Base-by-base conservation (phyloP, 2,329 filamentous ascomycete species). In the Thielaviopsis cerberus region DNA sequence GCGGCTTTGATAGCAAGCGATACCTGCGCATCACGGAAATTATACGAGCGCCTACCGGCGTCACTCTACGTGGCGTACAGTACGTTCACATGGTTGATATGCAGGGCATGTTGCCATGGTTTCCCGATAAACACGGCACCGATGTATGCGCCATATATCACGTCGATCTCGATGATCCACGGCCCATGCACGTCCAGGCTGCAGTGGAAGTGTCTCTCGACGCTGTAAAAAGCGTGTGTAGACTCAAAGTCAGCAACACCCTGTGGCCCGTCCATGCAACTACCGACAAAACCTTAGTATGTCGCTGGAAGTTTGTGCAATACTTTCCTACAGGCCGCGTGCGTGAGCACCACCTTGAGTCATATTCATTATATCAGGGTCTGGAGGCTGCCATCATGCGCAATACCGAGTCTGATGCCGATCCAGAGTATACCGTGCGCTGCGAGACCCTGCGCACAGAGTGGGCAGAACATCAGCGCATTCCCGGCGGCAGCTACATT, bases 201-300 rank as follows among this genome's bases (percentile, higher is more conserved):
- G 59, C 72, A 0, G 63, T 76, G 0, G 74, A 79, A 1, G 64
- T 82, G 0, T 51, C 66, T 0, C 58, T 75, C 0, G 54, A 62
- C 0, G 60, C 69, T 0, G 69, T 82, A 0, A 63, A 70, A 1
- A 61, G 66, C 1, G 67, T 72, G 6, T 68, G 78, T 0, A 65
- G 65, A 0, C 66, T 86, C 0, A 64, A 72, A 0, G 67, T 75
- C 1, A 86, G 82, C 0, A 88, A 86, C 59, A 66, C 72, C 0
- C 63, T 66, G 0, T 80, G 73, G 51, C 75, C 76, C 0, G 58
- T 65, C 0, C 69, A 70, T 53, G 65, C 68, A 0, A 69, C 67
- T 7, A 37, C 53, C 11, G 57, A 66, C 0, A 73, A 70, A 0
- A 64, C 67, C 0, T 64, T 83, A 1, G 74, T 78, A 4, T 79